Conservation (phyloP, 768 basidiomycete genomes). For the Collybia nuda region DNA sequence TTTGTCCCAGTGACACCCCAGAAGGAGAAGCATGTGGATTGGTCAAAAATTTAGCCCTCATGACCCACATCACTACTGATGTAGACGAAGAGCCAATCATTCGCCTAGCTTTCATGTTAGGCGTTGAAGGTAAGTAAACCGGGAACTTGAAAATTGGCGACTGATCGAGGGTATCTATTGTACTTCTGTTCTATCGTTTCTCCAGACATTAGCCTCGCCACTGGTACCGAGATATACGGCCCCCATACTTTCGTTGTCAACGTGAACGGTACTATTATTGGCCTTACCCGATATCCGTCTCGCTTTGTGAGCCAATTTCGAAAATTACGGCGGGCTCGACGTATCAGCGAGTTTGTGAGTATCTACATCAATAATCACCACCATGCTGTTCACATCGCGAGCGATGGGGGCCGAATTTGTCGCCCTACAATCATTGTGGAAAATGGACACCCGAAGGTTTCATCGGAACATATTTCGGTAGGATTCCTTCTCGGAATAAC, state of each 20-base stretch:
- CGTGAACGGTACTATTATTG: constrained; percentile 95
- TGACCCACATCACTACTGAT: constrained; percentile 99
- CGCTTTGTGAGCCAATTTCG: constrained; percentile 91
- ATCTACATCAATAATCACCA: constrained; percentile 97
- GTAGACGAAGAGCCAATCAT: constrained; percentile 95
- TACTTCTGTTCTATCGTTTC: constrained; percentile 6
- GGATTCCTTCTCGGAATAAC: constrained; percentile 20
- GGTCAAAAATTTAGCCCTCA: constrained; percentile 97
- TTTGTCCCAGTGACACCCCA: constrained; percentile 97
- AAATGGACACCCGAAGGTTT: constrained; percentile 72
- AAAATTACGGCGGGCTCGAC: constrained; percentile 86
- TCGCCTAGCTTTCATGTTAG: constrained; percentile 89
- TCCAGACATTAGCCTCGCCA: constrained; percentile 84
- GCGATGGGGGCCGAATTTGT: constrained; percentile 97
- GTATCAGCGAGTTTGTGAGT: constrained; percentile 94
- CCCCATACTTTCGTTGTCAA: constrained; percentile 92
- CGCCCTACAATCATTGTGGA: constrained; percentile 97
- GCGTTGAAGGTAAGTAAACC: constrained; percentile 78
- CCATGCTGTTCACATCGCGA: constrained; percentile 90
- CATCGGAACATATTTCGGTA: constrained; percentile 77
- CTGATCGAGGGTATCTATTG: neutral
- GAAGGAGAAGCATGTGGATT: constrained; percentile 99
- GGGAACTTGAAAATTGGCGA: neutral
- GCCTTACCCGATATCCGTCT: constrained; percentile 81
- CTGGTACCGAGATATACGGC: constrained; percentile 96